Percentiles rank a stretch among this genome's conserved stretches.
Conservation (phyloP, 805 yeast species). For the Saturnispora zaruensis region DNA sequence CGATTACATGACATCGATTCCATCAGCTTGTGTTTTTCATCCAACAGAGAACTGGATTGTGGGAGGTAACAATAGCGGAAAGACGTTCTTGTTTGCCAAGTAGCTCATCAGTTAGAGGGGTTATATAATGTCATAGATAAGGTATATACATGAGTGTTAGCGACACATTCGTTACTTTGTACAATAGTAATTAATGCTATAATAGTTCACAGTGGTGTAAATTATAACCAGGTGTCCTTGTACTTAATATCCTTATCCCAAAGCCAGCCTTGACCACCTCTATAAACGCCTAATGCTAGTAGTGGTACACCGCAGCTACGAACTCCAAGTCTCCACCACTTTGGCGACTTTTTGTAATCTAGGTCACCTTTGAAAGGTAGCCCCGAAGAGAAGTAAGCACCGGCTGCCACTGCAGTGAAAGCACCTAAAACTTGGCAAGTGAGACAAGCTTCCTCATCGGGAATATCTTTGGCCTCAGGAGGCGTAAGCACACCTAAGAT, state of each 20-base stretch:
- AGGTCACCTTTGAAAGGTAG: constrained; percentile 39
- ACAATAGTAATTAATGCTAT: not conserved
- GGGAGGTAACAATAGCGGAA: constrained; percentile 94
- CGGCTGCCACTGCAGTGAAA: constrained; percentile 48
- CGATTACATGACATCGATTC: constrained; percentile 72
- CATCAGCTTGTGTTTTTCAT: constrained; percentile 81
- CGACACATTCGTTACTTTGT: not conserved
- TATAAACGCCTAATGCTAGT: constrained; percentile 46
- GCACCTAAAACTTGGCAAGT: constrained; percentile 66
- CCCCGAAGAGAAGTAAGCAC: constrained; percentile 53
- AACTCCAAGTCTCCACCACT: constrained; percentile 55
- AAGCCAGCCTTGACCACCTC: constrained; percentile 57
- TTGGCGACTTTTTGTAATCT: constrained; percentile 34
- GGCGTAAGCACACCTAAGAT: constrained; percentile 46
- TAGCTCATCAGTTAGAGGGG: not conserved
- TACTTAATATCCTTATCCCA: constrained; percentile 36
- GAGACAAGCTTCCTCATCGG: constrained; percentile 45
- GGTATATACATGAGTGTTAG: not conserved
- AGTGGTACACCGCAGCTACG: constrained; percentile 47
- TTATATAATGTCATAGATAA: not conserved
- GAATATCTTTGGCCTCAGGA: constrained; percentile 33
- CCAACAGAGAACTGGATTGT: constrained; percentile 82
- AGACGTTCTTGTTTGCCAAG: constrained; percentile 50
- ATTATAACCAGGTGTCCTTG: constrained; percentile 10
- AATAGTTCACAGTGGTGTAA: not conserved